Conservation (phyloP, 352 stramenopile genomes). For the Sclerospora graminicola region DNA sequence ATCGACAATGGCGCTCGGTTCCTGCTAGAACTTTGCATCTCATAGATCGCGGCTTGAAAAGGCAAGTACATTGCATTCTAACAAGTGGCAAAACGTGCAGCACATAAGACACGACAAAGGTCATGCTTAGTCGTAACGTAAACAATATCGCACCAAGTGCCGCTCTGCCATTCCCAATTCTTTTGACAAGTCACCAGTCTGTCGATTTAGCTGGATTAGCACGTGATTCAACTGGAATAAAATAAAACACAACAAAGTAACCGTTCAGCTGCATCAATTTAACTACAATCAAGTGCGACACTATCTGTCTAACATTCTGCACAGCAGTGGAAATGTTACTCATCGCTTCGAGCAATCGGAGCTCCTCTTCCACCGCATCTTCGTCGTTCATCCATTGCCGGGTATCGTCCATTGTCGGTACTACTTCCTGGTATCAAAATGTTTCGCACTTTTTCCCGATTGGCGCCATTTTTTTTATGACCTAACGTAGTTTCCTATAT, state of each 20-base stretch:
- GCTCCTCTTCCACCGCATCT: slow-evolving; percentile 33
- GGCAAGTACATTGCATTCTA: slow-evolving; percentile 45
- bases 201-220: slow-evolving; percentile 34
- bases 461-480: background rate
- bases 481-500: no score
- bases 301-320: slow-evolving; percentile 25
- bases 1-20: slow-evolving; percentile 8
- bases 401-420: slow-evolving; percentile 18
- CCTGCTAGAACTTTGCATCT: slow-evolving; percentile 30
- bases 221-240: slow-evolving; percentile 36
- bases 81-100: background rate
- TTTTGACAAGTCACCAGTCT: slow-evolving; percentile 36
- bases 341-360: slow-evolving; percentile 41
- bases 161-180: slow-evolving; percentile 35
- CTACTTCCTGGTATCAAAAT: no score
- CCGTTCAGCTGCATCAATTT: background rate
- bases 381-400: slow-evolving; percentile 16
- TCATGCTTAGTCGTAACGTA: background rate
- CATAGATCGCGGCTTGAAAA: slow-evolving; percentile 49
- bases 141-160: slow-evolving; percentile 35
- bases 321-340: slow-evolving; percentile 24
- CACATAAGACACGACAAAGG: background rate
- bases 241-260: background rate
- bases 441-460: no score
- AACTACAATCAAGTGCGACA: background rate